phyloP scores from a whole-genome alignment of 345 rosid genomes.

The Viola odorata region DNA sequence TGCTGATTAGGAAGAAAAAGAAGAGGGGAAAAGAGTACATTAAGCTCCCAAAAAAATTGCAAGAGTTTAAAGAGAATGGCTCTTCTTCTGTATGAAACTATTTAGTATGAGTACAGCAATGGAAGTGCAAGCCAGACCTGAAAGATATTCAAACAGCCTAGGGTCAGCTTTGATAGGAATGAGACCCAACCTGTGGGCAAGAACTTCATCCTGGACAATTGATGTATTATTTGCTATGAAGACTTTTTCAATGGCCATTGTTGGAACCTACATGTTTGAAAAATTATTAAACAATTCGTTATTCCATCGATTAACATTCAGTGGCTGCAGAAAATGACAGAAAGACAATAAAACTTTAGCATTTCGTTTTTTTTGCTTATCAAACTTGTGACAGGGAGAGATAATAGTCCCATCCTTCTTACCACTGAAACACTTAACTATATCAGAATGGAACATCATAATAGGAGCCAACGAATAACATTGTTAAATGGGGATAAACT shows the following conservation, averaged over 20 bases:
- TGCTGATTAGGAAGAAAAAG: slow-evolving; percentile 34
- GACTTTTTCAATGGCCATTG: slow-evolving; percentile 96
- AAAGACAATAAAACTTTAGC: not conserved
- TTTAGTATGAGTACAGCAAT: not conserved
- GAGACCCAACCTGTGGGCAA: slow-evolving; percentile 91
- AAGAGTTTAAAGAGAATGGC: not conserved
- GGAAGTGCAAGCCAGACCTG: slow-evolving; percentile 42
- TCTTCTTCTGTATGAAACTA: not conserved
- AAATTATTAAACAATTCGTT: slow-evolving; percentile 6
- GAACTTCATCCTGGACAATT: slow-evolving; percentile 81
- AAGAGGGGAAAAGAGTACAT: not conserved
- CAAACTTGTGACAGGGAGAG: not conserved
- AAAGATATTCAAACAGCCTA: slow-evolving; percentile 73
- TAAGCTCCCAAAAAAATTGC: not conserved
- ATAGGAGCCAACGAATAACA: not conserved
- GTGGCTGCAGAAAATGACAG: not conserved
- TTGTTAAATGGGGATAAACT: not conserved
- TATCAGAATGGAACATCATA: not conserved
- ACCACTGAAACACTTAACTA: not conserved
- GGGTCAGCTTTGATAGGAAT: slow-evolving; percentile 82
- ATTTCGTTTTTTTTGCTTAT: not conserved
- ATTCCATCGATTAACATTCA: not conserved
- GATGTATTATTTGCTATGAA: slow-evolving; percentile 86
- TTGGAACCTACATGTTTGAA: slow-evolving; percentile 53
- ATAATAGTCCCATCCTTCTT: not conserved